A percentile compares a stretch with the other conserved stretches of the same genome.
phyloP scores from a whole-genome alignment of 2,329 filamentous ascomycete genomes.

The Penicillium italicum region DNA sequence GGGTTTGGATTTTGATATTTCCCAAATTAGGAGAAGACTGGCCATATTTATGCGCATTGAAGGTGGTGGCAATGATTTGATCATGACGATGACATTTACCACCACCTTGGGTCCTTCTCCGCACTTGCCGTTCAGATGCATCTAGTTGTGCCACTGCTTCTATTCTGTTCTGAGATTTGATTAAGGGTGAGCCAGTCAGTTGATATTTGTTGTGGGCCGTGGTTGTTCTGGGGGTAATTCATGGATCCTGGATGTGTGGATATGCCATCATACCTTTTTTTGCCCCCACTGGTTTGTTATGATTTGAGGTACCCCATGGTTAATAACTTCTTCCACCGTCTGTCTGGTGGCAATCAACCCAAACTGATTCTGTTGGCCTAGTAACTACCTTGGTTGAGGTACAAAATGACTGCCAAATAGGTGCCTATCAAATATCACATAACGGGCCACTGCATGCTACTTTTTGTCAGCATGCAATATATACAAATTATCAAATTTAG shows the following conservation, averaged over 20 bases:
- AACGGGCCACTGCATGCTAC: neutral
- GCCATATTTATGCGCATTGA: slow-evolving; percentile 13
- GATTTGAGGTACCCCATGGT: neutral
- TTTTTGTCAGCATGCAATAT: neutral
- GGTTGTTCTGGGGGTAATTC: neutral
- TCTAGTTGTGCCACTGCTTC: slow-evolving; percentile 17
- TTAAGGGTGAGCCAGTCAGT: slow-evolving; percentile 6
- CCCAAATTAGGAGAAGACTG: no score
- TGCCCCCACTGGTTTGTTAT: slow-evolving; percentile 8
- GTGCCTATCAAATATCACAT: no score
- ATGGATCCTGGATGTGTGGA: neutral
- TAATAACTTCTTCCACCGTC: neutral
- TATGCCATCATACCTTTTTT: slow-evolving; percentile 5
- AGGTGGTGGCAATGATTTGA: slow-evolving; percentile 30
- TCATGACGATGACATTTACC: slow-evolving; percentile 31
- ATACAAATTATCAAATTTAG: no score
- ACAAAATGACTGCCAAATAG: no score
- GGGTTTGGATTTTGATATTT: no score
- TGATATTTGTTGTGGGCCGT: neutral
- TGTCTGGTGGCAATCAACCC: neutral
- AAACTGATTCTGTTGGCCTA: neutral
- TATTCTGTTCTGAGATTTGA: slow-evolving; percentile 7
- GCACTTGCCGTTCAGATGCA: slow-evolving; percentile 12
- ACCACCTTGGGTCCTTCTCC: slow-evolving; percentile 14
- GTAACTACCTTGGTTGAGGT: neutral